Percentiles rank a stretch among this genome's conserved stretches.
phyloP scores from a whole-genome alignment of 805 yeast genomes.

The Candida nemodendra region DNA sequence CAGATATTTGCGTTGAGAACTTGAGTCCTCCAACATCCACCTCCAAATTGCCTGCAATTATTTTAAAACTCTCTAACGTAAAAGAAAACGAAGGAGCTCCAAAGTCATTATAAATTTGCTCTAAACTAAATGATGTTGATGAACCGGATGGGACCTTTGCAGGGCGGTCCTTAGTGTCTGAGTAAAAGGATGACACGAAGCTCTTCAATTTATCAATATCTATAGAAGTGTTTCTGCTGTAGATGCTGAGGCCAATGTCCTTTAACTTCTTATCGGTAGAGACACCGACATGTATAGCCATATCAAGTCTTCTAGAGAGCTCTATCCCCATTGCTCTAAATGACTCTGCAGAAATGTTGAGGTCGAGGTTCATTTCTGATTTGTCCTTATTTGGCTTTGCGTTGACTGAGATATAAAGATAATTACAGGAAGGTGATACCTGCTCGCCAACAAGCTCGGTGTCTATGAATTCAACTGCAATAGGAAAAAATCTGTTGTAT shows the following conservation, averaged over 20 bases:
- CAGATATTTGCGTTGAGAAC: slow-evolving; percentile 9
- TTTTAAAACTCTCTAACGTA: slow-evolving; percentile 7
- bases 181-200: neutral
- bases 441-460: too few species aligned
- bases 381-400: too few species aligned
- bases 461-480: neutral
- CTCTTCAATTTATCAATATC: slow-evolving; percentile 2
- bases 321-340: too few species aligned
- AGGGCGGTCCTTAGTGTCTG: too few species aligned
- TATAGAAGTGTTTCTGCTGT: slow-evolving; percentile 5
- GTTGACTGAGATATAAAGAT: too few species aligned
- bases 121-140: too few species aligned
- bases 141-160: too few species aligned
- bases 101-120: slow-evolving; percentile 2
- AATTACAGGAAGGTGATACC: too few species aligned
- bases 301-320: neutral
- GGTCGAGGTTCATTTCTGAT: neutral
- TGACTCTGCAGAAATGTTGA: too few species aligned
- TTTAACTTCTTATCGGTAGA: neutral
- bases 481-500: slow-evolving; percentile 1
- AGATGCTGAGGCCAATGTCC: slow-evolving; percentile 2
- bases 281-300: slow-evolving; percentile 1
- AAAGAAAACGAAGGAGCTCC: slow-evolving; percentile 6
- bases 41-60: slow-evolving; percentile 1
- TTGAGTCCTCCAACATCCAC: slow-evolving; percentile 10